Evolutionary conservation across 257 asterid genomes (phyloP).

Genomic region (Capsicum baccatum): DNA sequence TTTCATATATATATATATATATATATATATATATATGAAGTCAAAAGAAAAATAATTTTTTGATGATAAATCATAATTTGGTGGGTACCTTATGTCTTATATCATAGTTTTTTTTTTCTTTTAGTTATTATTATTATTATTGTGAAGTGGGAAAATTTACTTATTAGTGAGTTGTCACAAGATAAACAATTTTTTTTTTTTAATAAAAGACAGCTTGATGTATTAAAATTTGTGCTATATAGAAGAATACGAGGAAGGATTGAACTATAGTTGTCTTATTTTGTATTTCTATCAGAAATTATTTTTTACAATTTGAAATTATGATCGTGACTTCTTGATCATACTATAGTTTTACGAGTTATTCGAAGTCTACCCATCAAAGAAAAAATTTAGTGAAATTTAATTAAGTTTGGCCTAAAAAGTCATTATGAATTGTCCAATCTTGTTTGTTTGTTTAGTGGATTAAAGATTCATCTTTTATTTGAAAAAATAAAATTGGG

Average conservation of each 20-base stretch:
- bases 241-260: too few species aligned
- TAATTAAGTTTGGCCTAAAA: constrained; percentile 18
- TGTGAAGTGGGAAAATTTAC: constrained; percentile 1
- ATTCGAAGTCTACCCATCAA: too few species aligned
- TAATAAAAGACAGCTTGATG: too few species aligned
- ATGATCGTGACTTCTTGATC: too few species aligned
- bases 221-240: too few species aligned
- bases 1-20: background rate
- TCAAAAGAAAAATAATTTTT: background rate
- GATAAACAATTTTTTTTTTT: background rate
- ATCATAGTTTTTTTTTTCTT: background rate
- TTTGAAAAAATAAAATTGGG: background rate
- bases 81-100: background rate
- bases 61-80: background rate
- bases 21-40: background rate
- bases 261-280: too few species aligned
- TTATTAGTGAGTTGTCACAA: background rate
- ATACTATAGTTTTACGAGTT: too few species aligned
- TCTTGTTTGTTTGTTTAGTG: background rate
- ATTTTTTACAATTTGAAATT: too few species aligned
- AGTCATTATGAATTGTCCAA: constrained; percentile 8
- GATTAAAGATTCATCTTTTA: background rate
- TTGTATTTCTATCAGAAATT: too few species aligned
- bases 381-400: background rate
- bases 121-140: too few species aligned